phyloP scores from a whole-genome alignment of 495 filamentous ascomycete genomes.

The Barbatosphaeria neglecta region DNA sequence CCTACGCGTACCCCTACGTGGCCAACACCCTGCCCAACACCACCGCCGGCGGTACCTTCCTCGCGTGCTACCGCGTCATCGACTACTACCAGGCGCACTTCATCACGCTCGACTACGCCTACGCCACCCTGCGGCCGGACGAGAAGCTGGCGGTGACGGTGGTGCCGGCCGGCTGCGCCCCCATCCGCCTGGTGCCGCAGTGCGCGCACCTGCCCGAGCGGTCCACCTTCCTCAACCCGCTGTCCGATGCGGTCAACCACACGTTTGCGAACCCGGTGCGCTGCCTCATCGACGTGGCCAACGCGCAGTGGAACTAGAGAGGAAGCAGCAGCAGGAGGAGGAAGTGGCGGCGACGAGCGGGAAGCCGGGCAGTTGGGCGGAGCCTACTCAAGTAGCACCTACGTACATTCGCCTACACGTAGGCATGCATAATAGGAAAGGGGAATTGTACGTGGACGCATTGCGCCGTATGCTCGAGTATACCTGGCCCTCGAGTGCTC shows the following conservation, averaged over 20 bases:
- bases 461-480: too few species aligned
- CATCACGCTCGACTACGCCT: conserved; percentile 11
- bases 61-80: conserved; percentile 15
- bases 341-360: too few species aligned
- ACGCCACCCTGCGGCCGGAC: neutral
- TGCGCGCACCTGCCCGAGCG: too few species aligned
- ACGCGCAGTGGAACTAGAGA: neutral
- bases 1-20: conserved; percentile 6
- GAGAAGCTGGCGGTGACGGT: neutral
- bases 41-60: conserved; percentile 10
- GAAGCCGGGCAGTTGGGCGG: too few species aligned
- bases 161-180: conserved; percentile 6
- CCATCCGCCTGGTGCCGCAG: conserved; percentile 8
- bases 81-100: conserved; percentile 10
- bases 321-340: too few species aligned
- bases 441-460: too few species aligned
- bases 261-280: conserved; percentile 4
- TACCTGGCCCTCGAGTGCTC: too few species aligned
- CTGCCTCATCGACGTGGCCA: conserved; percentile 7
- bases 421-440: too few species aligned
- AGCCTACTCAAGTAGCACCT: too few species aligned
- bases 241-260: conserved; percentile 5
- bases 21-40: neutral
- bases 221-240: too few species aligned
- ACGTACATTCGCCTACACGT: too few species aligned